phyloP scores from a whole-genome alignment of 257 asterid species.

The Penstemon eatonii region DNA sequence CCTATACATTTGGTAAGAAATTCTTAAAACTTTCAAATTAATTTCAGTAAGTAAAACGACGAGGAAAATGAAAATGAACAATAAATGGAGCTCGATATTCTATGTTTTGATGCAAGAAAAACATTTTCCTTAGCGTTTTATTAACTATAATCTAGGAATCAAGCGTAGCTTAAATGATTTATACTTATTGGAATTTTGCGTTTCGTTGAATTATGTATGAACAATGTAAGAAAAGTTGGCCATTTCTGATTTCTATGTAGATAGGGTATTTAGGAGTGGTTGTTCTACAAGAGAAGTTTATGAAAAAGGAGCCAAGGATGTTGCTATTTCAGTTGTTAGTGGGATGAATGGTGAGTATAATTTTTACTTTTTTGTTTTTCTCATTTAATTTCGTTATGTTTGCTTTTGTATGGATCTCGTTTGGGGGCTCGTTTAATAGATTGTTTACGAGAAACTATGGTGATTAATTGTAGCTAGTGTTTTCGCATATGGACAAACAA shows the following conservation, averaged over 20 bases:
- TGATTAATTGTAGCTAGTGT: constrained; percentile 66
- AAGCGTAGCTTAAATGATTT: not conserved
- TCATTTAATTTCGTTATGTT: not conserved
- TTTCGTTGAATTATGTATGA: not conserved
- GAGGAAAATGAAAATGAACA: no score
- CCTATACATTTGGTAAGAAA: constrained; percentile 79
- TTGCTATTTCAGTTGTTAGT: constrained; percentile 78
- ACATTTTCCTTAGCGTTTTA: not conserved
- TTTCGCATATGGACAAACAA: constrained; percentile 95
- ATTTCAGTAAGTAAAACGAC: no score
- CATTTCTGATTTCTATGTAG: constrained; percentile 34
- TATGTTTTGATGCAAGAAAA: not conserved
- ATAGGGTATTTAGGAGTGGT: constrained; percentile 73
- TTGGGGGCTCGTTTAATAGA: not conserved
- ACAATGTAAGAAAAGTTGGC: no score
- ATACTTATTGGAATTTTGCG: constrained; percentile 10
- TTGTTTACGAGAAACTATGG: constrained; percentile 7
- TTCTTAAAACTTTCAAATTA: not conserved
- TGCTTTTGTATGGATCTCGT: no score
- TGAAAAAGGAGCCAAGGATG: constrained; percentile 85
- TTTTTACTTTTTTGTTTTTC: not conserved
- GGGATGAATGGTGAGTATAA: constrained; percentile 78
- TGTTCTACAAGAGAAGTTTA: constrained; percentile 89
- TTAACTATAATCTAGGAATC: no score
- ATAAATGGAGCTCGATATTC: no score